Evolutionary conservation across 768 basidiomycete genomes (phyloP).

Genomic region (Boletus sp.): DNA sequence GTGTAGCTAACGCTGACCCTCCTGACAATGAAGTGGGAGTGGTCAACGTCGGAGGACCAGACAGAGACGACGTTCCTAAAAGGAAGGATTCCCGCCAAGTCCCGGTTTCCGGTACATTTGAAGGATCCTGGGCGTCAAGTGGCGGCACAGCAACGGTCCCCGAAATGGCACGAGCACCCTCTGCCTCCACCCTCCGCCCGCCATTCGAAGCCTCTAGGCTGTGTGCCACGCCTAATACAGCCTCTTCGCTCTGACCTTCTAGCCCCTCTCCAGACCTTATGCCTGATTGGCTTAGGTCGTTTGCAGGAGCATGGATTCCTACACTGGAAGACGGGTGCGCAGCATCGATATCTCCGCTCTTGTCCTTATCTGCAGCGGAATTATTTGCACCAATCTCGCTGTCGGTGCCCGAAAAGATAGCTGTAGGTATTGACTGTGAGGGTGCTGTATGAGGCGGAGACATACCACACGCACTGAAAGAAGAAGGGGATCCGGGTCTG

Average conservation of each 20-base stretch:
- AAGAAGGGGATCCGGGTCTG: slow-evolving; percentile 1
- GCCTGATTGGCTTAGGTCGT: slow-evolving; percentile 1
- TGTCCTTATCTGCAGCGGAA: slow-evolving; percentile 5
- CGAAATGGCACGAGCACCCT: slow-evolving; percentile 22
- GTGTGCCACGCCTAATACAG: slow-evolving; percentile 17
- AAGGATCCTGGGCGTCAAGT: slow-evolving; percentile 16
- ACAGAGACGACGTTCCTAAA: slow-evolving; percentile 13
- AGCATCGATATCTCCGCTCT: not conserved
- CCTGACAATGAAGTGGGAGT: slow-evolving; percentile 5
- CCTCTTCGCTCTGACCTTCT: slow-evolving; percentile 11
- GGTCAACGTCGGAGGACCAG: slow-evolving; percentile 7
- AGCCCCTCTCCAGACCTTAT: not conserved
- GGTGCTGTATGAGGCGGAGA: not conserved
- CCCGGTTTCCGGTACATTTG: slow-evolving; percentile 20
- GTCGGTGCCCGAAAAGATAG: not conserved
- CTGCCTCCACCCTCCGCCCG: slow-evolving; percentile 19
- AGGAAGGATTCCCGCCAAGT: slow-evolving; percentile 10
- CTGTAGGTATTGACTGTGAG: slow-evolving; percentile 13
- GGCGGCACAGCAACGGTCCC: slow-evolving; percentile 22
- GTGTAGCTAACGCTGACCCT: slow-evolving; percentile 1
- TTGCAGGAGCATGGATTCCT: slow-evolving; percentile 1
- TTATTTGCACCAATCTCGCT: not conserved
- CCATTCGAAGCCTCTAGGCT: slow-evolving; percentile 19
- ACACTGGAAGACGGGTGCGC: slow-evolving; percentile 2
- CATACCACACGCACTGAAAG: slow-evolving; percentile 2